Evolutionary conservation across 2,329 filamentous ascomycete genomes (phyloP).

Genomic region (Colletotrichum sp.): DNA sequence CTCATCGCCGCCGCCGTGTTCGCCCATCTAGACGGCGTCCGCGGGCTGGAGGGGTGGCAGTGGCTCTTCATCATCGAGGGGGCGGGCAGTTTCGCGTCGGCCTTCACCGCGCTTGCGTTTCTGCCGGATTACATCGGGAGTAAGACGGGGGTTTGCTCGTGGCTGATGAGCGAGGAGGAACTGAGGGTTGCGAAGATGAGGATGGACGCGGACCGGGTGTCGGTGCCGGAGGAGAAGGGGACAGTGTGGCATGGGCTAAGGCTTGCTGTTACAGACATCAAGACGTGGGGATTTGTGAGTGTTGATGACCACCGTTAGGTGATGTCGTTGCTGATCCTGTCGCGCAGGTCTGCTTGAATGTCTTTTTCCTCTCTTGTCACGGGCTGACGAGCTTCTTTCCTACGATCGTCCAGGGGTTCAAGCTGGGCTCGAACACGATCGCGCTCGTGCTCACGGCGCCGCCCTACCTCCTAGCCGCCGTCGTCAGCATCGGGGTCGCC

Average conservation of each 20-base stretch:
- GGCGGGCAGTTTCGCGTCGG: conserved; percentile 32
- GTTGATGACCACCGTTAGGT: background rate
- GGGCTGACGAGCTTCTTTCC: conserved; percentile 30
- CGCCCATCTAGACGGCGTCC: conserved; percentile 46
- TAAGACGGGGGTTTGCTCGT: conserved; percentile 17
- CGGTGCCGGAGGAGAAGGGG: conserved; percentile 18
- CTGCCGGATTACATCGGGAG: conserved; percentile 26
- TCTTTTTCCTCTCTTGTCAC: conserved; percentile 25
- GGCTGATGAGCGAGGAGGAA: conserved; percentile 14
- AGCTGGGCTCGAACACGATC: conserved; percentile 27
- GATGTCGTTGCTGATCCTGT: background rate
- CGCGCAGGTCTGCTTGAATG: conserved; percentile 19
- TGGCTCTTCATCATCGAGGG: conserved; percentile 76
- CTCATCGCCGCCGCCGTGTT: conserved; percentile 49
- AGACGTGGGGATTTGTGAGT: conserved; percentile 29
- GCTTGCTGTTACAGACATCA: conserved; percentile 25
- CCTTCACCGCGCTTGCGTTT: conserved; percentile 24
- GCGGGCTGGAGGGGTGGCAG: conserved; percentile 66
- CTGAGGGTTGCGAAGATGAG: conserved; percentile 22
- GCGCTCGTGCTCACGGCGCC: conserved; percentile 34
- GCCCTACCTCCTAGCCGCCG: conserved; percentile 26
- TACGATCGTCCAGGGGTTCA: conserved; percentile 37
- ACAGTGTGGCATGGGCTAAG: conserved; percentile 24
- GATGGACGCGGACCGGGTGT: conserved; percentile 25
- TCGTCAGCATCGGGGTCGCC: conserved; percentile 18